A percentile compares a stretch with the other conserved stretches of the same genome.
Evolutionary conservation across 164 flowering plant genomes (phyloP).

Genomic region (Litsea cubeba): DNA sequence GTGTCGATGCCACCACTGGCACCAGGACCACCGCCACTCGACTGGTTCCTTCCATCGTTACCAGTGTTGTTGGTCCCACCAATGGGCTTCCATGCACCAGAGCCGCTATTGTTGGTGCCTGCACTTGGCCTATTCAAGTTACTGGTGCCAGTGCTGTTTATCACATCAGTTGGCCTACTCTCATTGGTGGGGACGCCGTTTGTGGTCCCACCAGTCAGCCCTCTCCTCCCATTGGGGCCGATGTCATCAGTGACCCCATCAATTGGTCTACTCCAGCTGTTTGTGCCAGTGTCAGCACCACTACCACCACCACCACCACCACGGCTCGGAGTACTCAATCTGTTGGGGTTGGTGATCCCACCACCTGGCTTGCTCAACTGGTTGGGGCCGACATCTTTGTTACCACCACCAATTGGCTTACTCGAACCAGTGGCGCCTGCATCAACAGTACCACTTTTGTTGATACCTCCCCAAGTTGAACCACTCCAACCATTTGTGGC

Average conservation of each 20-base stretch:
- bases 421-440: no score
- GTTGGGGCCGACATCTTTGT: neutral
- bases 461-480: no score
- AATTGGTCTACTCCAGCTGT: neutral
- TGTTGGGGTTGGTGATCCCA: neutral
- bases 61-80: neutral
- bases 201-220: neutral
- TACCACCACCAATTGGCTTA: no score
- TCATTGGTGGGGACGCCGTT: neutral
- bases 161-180: neutral
- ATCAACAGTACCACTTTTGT: no score
- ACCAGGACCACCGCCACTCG: neutral
- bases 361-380: neutral
- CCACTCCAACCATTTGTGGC: neutral
- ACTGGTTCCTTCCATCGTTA: neutral
- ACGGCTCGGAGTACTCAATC: neutral
- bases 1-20: neutral
- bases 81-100: neutral
- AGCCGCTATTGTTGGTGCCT: neutral
- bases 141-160: neutral
- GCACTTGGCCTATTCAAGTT: neutral
- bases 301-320: neutral
- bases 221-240: neutral
- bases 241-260: neutral
- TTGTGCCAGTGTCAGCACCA: neutral